Base-by-base conservation (phyloP, 2,329 filamentous ascomycete species). In the Talaromyces sp. region DNA sequence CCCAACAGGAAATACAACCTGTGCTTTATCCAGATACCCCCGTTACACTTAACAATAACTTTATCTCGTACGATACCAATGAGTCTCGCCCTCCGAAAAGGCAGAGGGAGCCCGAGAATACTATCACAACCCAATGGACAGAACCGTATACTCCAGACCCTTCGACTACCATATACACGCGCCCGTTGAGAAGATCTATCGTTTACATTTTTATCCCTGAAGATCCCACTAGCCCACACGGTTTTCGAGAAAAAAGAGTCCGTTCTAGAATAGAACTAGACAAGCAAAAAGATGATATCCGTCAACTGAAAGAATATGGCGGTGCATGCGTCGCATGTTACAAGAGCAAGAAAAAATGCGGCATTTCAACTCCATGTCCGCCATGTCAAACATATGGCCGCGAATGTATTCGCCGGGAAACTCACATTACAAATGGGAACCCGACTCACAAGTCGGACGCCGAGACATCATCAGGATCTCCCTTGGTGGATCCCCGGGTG, bases 281-380 rank as follows among this genome's bases (percentile, higher is more conserved):
- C 5, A 48, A 54, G 29, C 58, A 56, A 39, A 63, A 47, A 29
- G 52, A 60, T 17, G 55, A 58, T 30, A 60, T 49, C 19, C 50
- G 44, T 11, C 43, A 52, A 13, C 37, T 69, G 36, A 67, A 55
- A 44, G 48, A 52, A 20, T 49, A 47, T 20, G 68, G 68, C 2
- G 68, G 68, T 20, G 57, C 66, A 14, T 71, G 69, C 49, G 20
- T 62, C n/a, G 61, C 57, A 45, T 71, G 69, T 43, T 58, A 57
- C 46, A 56, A 58, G n/a, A 63, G 52, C 8, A 69, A 64, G 55
- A 69, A 69, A 32, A 54, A 48, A 27, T 71, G 69, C 42, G 58
- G 52, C 11, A 37, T 53, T 6, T 35, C 41, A 7, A 46, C 47
- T 17, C 56, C 62, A 11, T 71, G 69, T 22, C 17, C 40, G 7